Evolutionary conservation across 2,329 filamentous ascomycete species (phyloP), one percentile per base, ranked within the genome.

Genomic region (Aspergillus fischeri): DNA sequence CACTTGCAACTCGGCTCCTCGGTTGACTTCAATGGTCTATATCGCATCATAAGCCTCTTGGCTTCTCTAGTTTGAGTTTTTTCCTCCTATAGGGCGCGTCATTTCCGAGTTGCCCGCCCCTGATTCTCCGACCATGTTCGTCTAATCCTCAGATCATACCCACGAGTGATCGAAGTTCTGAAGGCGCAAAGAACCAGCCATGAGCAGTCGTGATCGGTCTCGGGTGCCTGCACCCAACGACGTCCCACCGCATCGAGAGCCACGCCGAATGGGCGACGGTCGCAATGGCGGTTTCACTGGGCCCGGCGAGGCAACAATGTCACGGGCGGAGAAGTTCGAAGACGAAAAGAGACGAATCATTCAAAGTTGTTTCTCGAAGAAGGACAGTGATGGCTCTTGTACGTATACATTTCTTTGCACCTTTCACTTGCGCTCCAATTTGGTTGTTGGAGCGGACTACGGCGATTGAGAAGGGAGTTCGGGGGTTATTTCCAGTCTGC

Each of bases 321-420:
- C 73, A 50, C 74, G 77, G 70, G 93, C 93, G 55, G 91, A 96
- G 78, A 85, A 86, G 67, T 99, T 97, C 74, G 94, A 99, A 75
- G 92, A 97, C 71, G 94, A 99, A 81, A 96, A 97, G 81, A 84
- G 86, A 73, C 86, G 94, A 72, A 97, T 99, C 68, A 88, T 96
- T 63, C 90, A 96, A 62, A 96, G 90, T 76, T 97, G 92, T 78
- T 99, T 97, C 79, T 84, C 81, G 74, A 97, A 95, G 79, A 88
- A 87, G 69, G 94, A 97, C 71, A 82, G 85, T 45, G 90, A 96
- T 76, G 92, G 92, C 64, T 88, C 91, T 59, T 81, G 91, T 95
- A 83, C 71, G 89, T 83, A 58, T 44, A 27, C 51, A 47, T 55
- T 56, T 60, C 47, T 53, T 61, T 55, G 24, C 44, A 29, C 32